phyloP scores from a whole-genome alignment of 768 basidiomycete species.

The Tulasnella sp. region DNA sequence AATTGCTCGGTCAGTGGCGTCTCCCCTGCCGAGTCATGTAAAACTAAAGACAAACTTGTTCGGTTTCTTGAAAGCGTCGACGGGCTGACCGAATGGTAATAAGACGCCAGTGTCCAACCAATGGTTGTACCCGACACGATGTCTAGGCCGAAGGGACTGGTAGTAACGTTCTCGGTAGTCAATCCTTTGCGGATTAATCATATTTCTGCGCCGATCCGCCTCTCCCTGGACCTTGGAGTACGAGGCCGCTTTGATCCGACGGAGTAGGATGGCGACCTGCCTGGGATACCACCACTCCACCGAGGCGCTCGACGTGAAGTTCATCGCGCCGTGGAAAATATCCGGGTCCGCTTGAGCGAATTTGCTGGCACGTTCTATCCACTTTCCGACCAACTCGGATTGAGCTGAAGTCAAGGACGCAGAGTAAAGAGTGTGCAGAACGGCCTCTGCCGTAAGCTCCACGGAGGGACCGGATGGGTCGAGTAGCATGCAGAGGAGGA shows the following conservation, averaged over 20 bases:
- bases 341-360: not conserved
- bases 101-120: slow-evolving; percentile 39
- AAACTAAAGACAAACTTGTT: slow-evolving; percentile 27
- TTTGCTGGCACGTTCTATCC: slow-evolving; percentile 20
- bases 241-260: not conserved
- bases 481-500: slow-evolving; percentile 38
- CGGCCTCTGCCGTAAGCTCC: slow-evolving; percentile 36
- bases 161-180: slow-evolving; percentile 41
- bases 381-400: slow-evolving; percentile 24
- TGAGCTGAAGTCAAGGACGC: slow-evolving; percentile 36
- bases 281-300: not conserved
- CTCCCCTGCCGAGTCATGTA: too few relatives aligned
- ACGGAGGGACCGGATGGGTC: slow-evolving; percentile 29
- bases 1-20: not conserved
- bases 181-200: slow-evolving; percentile 33
- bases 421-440: slow-evolving; percentile 46
- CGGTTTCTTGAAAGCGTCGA: slow-evolving; percentile 36
- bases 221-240: not conserved
- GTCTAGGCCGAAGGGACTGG: slow-evolving; percentile 37
- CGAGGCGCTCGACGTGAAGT: not conserved
- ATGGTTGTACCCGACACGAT: slow-evolving; percentile 39
- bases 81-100: slow-evolving; percentile 41
- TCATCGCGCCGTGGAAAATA: not conserved
- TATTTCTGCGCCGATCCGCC: not conserved
- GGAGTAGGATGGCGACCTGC: not conserved